phyloP scores from a whole-genome alignment of 2,329 filamentous ascomycete species.

The Sporothrix phasma region DNA sequence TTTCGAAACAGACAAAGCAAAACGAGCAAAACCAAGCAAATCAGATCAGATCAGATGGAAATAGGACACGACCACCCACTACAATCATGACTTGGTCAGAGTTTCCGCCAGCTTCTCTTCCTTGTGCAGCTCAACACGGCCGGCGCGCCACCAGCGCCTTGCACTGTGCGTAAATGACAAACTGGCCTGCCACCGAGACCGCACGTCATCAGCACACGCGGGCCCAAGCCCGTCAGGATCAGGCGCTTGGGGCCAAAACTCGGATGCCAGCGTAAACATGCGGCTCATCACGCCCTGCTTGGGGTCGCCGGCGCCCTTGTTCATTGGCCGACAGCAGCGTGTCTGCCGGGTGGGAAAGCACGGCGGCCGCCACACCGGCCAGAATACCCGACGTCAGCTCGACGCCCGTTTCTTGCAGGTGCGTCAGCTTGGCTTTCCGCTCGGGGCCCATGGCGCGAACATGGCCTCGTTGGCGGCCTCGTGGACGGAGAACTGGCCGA shows the following conservation, averaged over 20 bases:
- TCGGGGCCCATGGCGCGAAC: constrained; percentile 57
- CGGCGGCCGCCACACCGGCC: constrained; percentile 78
- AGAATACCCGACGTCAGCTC: constrained; percentile 81
- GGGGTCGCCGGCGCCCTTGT: constrained; percentile 43
- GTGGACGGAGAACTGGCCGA: constrained; percentile 89
- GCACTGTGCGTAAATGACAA: constrained; percentile 47
- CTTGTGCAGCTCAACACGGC: constrained; percentile 45
- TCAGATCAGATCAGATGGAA: neutral
- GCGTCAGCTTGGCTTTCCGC: constrained; percentile 56
- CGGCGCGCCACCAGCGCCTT: constrained; percentile 42
- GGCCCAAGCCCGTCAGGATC: constrained; percentile 38
- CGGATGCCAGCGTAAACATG: constrained; percentile 42
- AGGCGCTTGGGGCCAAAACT: constrained; percentile 42
- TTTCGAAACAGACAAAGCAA: neutral
- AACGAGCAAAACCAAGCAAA: neutral
- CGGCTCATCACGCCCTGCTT: constrained; percentile 38
- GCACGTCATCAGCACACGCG: constrained; percentile 44
- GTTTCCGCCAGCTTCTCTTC: constrained; percentile 29
- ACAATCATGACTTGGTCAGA: constrained; percentile 1
- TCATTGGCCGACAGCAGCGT: constrained; percentile 46
- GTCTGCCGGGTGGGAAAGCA: constrained; percentile 84
- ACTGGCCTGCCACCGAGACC: constrained; percentile 43
- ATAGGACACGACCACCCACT: neutral
- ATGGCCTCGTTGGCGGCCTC: constrained; percentile 76
- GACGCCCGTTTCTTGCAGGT: constrained; percentile 65